Evolutionary conservation across 768 basidiomycete genomes (phyloP).

Genomic region (Pholiota molesta): DNA sequence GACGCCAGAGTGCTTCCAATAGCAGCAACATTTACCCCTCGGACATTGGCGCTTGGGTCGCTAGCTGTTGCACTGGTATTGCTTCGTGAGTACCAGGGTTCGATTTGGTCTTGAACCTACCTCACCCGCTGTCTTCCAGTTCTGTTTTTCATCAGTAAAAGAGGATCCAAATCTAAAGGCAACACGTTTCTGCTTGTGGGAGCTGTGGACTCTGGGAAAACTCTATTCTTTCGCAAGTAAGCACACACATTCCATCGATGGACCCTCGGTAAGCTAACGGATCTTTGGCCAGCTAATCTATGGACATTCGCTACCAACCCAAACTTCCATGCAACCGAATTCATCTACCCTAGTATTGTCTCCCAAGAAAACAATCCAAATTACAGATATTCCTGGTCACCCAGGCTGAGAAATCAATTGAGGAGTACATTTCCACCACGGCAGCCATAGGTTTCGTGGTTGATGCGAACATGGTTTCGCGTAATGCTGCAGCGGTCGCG

Average conservation of each 20-base stretch:
- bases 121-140: conserved; percentile 31
- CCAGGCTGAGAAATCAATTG: conserved; percentile 80
- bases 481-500: conserved; percentile 74
- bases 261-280: conserved; percentile 5
- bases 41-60: conserved; percentile 43
- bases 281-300: conserved; percentile 58
- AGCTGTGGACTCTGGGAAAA: conserved; percentile 79
- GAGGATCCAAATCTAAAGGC: conserved; percentile 50
- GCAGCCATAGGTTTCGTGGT: conserved; percentile 78
- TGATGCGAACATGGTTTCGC: conserved; percentile 76
- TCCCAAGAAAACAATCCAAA: conserved; percentile 46
- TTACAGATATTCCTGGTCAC: conserved; percentile 86
- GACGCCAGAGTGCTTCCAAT: conserved; percentile 40
- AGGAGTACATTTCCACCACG: conserved; percentile 62
- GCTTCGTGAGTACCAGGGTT: conserved; percentile 41
- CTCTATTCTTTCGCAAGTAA: conserved; percentile 71
- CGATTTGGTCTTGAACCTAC: conserved; percentile 3
- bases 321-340: conserved; percentile 80
- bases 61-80: conserved; percentile 45
- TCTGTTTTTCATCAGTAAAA: conserved; percentile 44
- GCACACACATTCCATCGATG: conserved; percentile 26
- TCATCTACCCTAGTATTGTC: conserved; percentile 49
- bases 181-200: conserved; percentile 78
- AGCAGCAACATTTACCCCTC: conserved; percentile 39
- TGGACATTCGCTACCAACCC: conserved; percentile 63